Evolutionary conservation across 257 asterid species (phyloP), one percentile per base, ranked within the genome.

Genomic region (Capsicum chinense): DNA sequence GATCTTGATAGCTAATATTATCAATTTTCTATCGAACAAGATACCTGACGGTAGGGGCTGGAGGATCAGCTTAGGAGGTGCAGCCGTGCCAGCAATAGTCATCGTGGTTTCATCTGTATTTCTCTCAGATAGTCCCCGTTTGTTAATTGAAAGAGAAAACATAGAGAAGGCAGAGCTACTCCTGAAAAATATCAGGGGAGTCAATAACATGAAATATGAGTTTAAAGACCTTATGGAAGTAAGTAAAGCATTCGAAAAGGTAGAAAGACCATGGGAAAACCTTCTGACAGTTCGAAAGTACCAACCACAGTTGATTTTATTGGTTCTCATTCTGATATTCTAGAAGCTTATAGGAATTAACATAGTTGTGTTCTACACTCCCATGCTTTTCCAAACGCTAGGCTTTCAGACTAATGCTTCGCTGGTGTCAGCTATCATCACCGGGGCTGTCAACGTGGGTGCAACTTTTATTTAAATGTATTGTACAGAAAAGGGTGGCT

Each of bases 311-410:
- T 26, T 86, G 21, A 17, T 56, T 21, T 83, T 86, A 82, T 69
- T 86, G 0, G 19, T 73, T 8, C 16, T 79, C 62, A 86, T 83
- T 5, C 87, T 83, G 3, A 83, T 74, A 9, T 86, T 86, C 42
- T 86, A 86, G 79, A 85, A 84, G 13, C 69, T 86, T 0, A 86
- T 80, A 0, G 89, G 89, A 2, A 86, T 86, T 50, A 86, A 84
- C 62, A 83, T 86, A 35, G 56, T 86, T 60, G 71, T 84, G 85
- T 86, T 86, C 79, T 85, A 86, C 17, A 87, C 87, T 10, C 89
- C 85, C 0, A 83, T 84, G 11, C 85, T 84, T 33, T 84, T 86
- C 62, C 17, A 73, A 59, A 86, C 79, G 37, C 64, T 86, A 7
- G 87, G 89, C 0, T 84, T 86, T 48, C 52, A 84, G 17, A 54